Conservation (phyloP, 2,329 filamentous ascomycete genomes). For the Arthrinium puccinioides region DNA sequence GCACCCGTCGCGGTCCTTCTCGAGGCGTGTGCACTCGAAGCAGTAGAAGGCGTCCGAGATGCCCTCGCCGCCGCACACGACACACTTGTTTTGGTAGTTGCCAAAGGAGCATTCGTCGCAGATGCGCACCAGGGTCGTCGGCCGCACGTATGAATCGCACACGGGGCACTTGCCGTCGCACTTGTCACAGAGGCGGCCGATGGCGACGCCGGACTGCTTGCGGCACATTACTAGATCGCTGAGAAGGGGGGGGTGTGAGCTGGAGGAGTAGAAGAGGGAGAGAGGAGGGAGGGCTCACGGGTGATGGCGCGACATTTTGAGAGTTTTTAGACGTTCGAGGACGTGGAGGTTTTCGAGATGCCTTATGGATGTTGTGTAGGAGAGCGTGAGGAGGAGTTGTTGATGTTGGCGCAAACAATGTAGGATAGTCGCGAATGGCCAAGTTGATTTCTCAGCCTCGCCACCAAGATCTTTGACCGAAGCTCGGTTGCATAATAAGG, state of each 20-base stretch:
- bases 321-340: neutral
- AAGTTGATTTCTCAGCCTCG: constrained; percentile 38
- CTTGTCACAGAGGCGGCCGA: constrained; percentile 98
- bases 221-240: constrained; percentile 97
- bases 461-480: constrained; percentile 21
- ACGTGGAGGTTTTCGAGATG: neutral
- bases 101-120: constrained; percentile 99
- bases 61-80: constrained; percentile 95
- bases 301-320: constrained; percentile 83
- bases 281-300: constrained; percentile 50
- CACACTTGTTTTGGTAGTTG: constrained; percentile 99
- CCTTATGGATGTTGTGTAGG: neutral
- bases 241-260: constrained; percentile 16
- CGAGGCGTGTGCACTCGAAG: constrained; percentile 93
- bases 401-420: constrained; percentile 2
- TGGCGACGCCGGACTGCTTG: constrained; percentile 94
- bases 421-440: constrained; percentile 3
- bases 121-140: constrained; percentile 93
- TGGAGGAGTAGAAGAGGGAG: constrained; percentile 4
- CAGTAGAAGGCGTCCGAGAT: constrained; percentile 99
- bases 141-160: constrained; percentile 97
- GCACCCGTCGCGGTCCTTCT: constrained; percentile 95
- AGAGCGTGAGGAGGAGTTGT: neutral
- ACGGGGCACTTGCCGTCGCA: constrained; percentile 99
- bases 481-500: no score